Percentiles rank a stretch among this genome's conserved stretches.
Evolutionary conservation across 176 grass and related monocot genomes (phyloP).

Genomic region (Raddia distichophylla): DNA sequence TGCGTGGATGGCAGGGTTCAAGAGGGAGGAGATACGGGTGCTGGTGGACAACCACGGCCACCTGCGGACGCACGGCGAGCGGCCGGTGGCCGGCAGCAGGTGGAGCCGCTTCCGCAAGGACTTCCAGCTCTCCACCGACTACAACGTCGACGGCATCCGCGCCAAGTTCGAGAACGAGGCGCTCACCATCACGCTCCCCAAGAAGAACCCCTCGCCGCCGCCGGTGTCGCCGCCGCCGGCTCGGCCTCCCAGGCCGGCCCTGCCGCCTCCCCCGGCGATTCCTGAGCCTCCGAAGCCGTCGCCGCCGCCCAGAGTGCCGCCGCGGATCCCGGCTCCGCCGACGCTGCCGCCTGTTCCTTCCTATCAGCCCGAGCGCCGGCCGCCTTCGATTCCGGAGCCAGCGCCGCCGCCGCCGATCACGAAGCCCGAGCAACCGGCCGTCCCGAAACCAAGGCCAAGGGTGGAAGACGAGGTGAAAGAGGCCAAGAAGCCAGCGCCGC

Average conservation of each 20-base stretch:
- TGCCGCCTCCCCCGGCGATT: neutral
- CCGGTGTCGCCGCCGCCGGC: neutral
- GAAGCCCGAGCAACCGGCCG: neutral
- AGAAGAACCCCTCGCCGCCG: conserved; percentile 20
- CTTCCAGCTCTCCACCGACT: conserved; percentile 48
- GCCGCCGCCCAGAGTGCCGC: neutral
- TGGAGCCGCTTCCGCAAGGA: conserved; percentile 74
- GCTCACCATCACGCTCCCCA: conserved; percentile 67
- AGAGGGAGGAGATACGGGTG: conserved; percentile 62
- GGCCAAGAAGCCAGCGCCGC: neutral
- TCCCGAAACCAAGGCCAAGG: neutral
- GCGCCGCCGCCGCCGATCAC: neutral
- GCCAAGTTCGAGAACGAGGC: conserved; percentile 76
- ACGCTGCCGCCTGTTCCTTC: conserved; percentile 7
- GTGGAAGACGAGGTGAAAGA: conserved; percentile 13
- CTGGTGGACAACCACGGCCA: conserved; percentile 63
- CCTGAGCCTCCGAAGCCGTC: neutral
- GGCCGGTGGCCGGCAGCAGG: conserved; percentile 21
- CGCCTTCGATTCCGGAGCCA: conserved; percentile 20
- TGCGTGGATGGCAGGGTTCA: conserved; percentile 56
- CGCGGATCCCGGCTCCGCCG: neutral
- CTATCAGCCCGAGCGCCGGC: conserved; percentile 1
- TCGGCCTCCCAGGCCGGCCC: no score
- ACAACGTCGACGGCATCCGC: conserved; percentile 50
- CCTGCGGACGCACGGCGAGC: conserved; percentile 51